Conservation (phyloP, 495 filamentous ascomycete genomes). For the Cercophora sp. region DNA sequence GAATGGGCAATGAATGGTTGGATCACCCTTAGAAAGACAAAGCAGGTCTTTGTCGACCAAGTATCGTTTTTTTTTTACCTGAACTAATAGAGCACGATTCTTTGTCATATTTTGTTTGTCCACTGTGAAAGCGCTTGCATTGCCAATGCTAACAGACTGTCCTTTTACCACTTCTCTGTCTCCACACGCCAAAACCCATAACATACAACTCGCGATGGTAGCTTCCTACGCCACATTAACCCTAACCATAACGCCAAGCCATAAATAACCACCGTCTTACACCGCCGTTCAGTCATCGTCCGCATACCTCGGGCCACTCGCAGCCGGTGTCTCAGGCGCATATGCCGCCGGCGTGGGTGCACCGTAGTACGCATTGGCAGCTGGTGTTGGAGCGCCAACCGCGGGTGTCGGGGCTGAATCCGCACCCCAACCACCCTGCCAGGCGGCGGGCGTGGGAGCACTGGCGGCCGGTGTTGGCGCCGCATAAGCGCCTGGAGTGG, state of each 20-base stretch:
- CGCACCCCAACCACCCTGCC: constrained; percentile 52
- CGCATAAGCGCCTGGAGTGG: constrained; percentile 71
- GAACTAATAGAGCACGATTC: too few relatives aligned
- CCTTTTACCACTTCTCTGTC: too few relatives aligned
- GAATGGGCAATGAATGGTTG: too few relatives aligned
- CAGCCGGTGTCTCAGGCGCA: constrained; percentile 70
- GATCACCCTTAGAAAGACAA: too few relatives aligned
- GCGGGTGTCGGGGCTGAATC: constrained; percentile 59
- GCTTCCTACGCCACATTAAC: neutral
- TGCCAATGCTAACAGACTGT: too few relatives aligned
- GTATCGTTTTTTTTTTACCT: too few relatives aligned
- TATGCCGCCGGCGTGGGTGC: constrained; percentile 78
- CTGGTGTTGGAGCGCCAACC: constrained; percentile 69
- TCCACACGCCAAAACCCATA: too few relatives aligned
- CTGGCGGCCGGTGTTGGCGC: constrained; percentile 66
- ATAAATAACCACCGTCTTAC: neutral
- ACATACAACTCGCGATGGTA: too few relatives aligned
- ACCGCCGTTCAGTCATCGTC: constrained; percentile 37
- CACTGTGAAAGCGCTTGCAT: too few relatives aligned
- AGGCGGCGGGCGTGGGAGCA: constrained; percentile 71
- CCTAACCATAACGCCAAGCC: neutral
- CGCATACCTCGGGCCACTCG: constrained; percentile 55
- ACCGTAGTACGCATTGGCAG: constrained; percentile 56
- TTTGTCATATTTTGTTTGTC: too few relatives aligned
- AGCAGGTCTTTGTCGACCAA: too few relatives aligned